Evolutionary conservation across 2,329 filamentous ascomycete species (phyloP), one percentile per base, ranked within the genome.

Genomic region (Neonectria ditissima): DNA sequence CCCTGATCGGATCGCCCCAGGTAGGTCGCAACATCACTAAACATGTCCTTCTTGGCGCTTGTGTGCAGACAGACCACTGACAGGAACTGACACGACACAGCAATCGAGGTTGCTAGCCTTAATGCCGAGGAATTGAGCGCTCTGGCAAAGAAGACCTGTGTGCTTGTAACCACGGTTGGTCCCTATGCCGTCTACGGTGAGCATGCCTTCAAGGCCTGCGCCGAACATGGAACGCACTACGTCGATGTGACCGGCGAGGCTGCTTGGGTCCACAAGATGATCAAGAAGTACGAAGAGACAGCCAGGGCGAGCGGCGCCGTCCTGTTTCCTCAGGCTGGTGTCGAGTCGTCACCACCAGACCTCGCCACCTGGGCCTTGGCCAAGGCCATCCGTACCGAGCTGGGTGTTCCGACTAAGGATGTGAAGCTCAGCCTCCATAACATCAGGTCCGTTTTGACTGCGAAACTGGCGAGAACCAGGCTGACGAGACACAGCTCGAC

Each of bases 1-100:
- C 75, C 83, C 89, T 2, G 89, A 97, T 76, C 89, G 94, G 56
- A 74, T 81, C 37, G 85, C 87, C 56, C 93, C 94, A 74, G 87
- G 91, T 92, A 85, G 73, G 80, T 70, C 43, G 14, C 14, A 11
- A 10, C 24, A 13, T 20, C 13, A 14, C 45, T 13, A 20, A 20
- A 22, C 14, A 9, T 24, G 20, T n/a, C 14, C 30, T n/a, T 18
- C 7, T n/a, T 28, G 18, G 7, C 18, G 24, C 9, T 52, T 13
- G 24, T 4, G 1, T 26, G 62, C 39, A 26, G 26, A 45, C 43
- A 71, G 61, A 59, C 32, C 61, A n/a, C 26, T 52, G 14, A 59
- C 22, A 24, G 34, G 5, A 18, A 24, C 11, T 32, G 16, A 62
- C 30, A 45, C 30, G 52, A 4, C 30, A 41, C 72, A 84, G 85